These are phyloP conservation scores for Trichothecium sympodiale DNA, from an alignment of 2,329 filamentous ascomycete species.

Conservation along the genomic window DNA sequence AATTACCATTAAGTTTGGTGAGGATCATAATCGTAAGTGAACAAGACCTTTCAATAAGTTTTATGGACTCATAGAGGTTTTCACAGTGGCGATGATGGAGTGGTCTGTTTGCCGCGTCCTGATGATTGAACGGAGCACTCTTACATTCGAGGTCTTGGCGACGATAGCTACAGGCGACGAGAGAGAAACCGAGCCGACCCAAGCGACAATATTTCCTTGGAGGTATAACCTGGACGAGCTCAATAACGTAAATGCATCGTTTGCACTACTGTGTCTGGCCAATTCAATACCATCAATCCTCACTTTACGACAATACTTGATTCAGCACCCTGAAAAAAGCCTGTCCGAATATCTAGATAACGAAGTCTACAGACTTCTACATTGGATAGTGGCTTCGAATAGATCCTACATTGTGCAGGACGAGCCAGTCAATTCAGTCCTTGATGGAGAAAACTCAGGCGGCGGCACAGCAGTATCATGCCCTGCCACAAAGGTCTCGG, in stretches of 20 bases:
- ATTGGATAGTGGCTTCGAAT: slow-evolving; percentile 88
- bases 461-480: slow-evolving; percentile 7
- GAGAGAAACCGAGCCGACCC: too few relatives aligned
- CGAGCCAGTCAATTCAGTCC: slow-evolving; percentile 23
- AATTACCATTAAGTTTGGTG: too few relatives aligned
- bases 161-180: too few relatives aligned
- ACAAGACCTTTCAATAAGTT: too few relatives aligned
- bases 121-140: too few relatives aligned
- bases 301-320: slow-evolving; percentile 41
- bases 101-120: too few relatives aligned
- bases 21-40: too few relatives aligned
- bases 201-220: too few relatives aligned
- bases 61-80: too few relatives aligned
- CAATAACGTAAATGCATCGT: slow-evolving; percentile 12
- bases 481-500: slow-evolving; percentile 41
- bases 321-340: slow-evolving; percentile 21
- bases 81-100: too few relatives aligned
- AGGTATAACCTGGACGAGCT: too few relatives aligned
- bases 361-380: slow-evolving; percentile 55
- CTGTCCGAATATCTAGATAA: slow-evolving; percentile 48
- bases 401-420: slow-evolving; percentile 77
- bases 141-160: too few relatives aligned
- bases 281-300: slow-evolving; percentile 46
- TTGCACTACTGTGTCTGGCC: slow-evolving; percentile 4
- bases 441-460: neutral